Evolutionary conservation across 306 rosid species (phyloP), one percentile per base, ranked within the genome.

Genomic region (Morella rubra): DNA sequence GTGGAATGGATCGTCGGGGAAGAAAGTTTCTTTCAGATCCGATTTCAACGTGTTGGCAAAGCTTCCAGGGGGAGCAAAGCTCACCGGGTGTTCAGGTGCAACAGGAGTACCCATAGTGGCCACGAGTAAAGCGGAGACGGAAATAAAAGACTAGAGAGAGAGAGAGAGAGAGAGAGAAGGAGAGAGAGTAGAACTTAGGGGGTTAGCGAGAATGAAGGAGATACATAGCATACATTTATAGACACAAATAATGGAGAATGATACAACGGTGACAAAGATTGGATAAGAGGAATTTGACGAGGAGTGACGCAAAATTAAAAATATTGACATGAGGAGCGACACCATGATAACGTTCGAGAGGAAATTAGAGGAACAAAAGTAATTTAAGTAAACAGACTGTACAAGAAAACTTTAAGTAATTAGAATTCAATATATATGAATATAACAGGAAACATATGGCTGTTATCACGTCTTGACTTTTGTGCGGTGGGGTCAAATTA

Each of bases 1-100:
- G 12, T 73, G 69, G 67, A 93, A 91, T 0, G 98, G 97, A 62
- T 93, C 97, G 52, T 91, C 96, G 0, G 96, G 92, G 47, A 87
- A 91, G 5, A 91, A 51, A 5, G 93, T 71, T 72, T 91, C 96
- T 15, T 76, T 91, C 58, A 91, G 75, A 20, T 83, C 90, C 0
- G 86, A 73, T 82, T 81, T 85, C 16, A 93, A 54, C 73, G 67
- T 80, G 11, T 59, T 37, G 1, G 0, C 4, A 40, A 91, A 90
- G 1, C 68, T 15, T 65, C 97, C 78, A 0, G 81, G 86, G 3
- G 49, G 37, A 0, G 81, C 18, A 67, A 93, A 86, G 74, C 79
- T 91, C 71, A 93, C 98, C 37, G 77, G 72, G 42, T 55, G 77
- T 71, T 77, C 44, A 42, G 79, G 32, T 20, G 72, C n/a, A 19